These are phyloP conservation scores for Scorias spongiosa DNA, from an alignment of 2,329 filamentous ascomycete genomes.

Conservation along the genomic window DNA sequence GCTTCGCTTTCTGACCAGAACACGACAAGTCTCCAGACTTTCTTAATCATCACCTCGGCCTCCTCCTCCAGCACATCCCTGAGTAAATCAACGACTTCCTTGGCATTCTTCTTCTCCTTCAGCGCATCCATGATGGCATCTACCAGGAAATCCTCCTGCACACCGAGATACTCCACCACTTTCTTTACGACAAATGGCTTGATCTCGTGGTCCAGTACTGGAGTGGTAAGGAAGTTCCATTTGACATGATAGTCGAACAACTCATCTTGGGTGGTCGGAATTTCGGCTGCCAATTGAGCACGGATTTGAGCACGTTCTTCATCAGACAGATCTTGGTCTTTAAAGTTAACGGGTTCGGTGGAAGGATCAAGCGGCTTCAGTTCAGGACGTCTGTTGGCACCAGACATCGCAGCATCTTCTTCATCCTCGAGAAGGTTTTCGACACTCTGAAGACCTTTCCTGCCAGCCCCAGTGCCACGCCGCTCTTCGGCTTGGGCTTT, in stretches of 20 bases:
- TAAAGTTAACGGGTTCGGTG: conserved; percentile 56
- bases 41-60: conserved; percentile 84
- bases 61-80: conserved; percentile 90
- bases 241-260: conserved; percentile 87
- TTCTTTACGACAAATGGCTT: conserved; percentile 96
- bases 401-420: conserved; percentile 54
- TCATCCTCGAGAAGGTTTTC: conserved; percentile 33
- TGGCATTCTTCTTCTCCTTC: conserved; percentile 56
- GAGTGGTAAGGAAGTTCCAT: conserved; percentile 80
- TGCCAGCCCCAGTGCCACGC: conserved; percentile 25
- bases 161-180: conserved; percentile 88
- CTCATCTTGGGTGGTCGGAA: conserved; percentile 42
- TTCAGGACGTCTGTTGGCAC: conserved; percentile 21
- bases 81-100: conserved; percentile 68
- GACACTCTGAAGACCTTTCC: conserved; percentile 5
- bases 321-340: conserved; percentile 57
- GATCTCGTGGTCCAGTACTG: conserved; percentile 68
- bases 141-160: conserved; percentile 90
- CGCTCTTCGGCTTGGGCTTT: conserved; percentile 36
- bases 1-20: conserved; percentile 96
- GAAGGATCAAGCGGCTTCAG: conserved; percentile 28
- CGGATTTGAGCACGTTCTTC: conserved; percentile 77
- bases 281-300: conserved; percentile 70
- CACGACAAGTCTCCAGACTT: conserved; percentile 95
- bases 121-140: conserved; percentile 85